A percentile compares a stretch with the other conserved stretches of the same genome.
phyloP scores from a whole-genome alignment of 1,139 yeast genomes.

The Hansenula sp. region DNA sequence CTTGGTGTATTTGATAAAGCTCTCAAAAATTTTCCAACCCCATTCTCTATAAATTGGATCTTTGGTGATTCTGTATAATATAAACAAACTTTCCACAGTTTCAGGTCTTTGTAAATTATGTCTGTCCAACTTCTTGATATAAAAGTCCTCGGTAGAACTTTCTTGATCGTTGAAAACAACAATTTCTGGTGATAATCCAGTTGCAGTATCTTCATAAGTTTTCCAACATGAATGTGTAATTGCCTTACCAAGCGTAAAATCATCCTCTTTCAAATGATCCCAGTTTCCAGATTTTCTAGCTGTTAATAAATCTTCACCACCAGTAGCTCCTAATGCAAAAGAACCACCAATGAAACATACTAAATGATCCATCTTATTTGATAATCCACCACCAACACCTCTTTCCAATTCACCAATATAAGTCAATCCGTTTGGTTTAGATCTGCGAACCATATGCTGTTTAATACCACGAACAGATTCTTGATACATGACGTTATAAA shows the following conservation, averaged over 20 bases:
- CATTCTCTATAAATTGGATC: constrained; percentile 81
- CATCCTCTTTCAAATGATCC: constrained; percentile 45
- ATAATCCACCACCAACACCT: constrained; percentile 57
- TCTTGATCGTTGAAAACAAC: constrained; percentile 62
- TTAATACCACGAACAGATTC: constrained; percentile 74
- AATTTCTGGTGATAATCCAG: constrained; percentile 88
- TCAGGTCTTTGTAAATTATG: constrained; percentile 93
- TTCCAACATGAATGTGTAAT: constrained; percentile 78
- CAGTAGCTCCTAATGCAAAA: constrained; percentile 86
- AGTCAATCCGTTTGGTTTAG: constrained; percentile 59
- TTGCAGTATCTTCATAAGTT: constrained; percentile 68
- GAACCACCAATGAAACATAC: constrained; percentile 93
- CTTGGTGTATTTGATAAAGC: constrained; percentile 58
- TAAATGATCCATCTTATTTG: constrained; percentile 89
- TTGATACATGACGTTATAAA: constrained; percentile 73
- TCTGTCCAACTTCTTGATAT: constrained; percentile 64
- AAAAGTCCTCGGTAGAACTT: constrained; percentile 46
- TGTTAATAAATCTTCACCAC: constrained; percentile 53
- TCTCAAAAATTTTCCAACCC: constrained; percentile 84
- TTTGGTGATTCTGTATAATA: constrained; percentile 75
- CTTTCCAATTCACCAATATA: constrained; percentile 75
- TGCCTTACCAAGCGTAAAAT: constrained; percentile 69
- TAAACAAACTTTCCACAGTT: constrained; percentile 84
- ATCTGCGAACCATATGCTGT: constrained; percentile 54
- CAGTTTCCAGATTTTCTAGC: constrained; percentile 43